Evolutionary conservation across 1,139 yeast species (phyloP), one percentile per base, ranked within the genome.

Genomic region (Trichomonascaceae sp.): DNA sequence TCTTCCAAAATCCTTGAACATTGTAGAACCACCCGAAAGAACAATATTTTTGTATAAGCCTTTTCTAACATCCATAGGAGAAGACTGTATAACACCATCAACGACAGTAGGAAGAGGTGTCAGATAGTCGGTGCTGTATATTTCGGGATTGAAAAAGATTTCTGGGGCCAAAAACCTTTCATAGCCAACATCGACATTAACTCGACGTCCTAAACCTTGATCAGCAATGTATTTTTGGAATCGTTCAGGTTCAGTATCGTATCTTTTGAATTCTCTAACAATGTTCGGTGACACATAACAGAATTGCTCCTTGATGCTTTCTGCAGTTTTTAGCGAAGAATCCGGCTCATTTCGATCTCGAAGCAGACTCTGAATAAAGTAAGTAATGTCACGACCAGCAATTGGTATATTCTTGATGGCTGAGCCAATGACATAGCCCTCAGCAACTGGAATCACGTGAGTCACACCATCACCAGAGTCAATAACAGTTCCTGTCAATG

Each of bases 401-500:
- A 93, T 85, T 54, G 99, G 99, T 58, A 93, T 90, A 70, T 93
- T 91, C 69, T 95, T 93, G 69, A 93, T 93, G 48, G 98, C 96
- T 13, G 96, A 84, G 8, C 98, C 99, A 70, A 93, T 93, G 45
- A 95, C 99, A 68, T 93, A 93, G 54, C 99, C 99, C 74, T 93
- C 99, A 20, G 99, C 99, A 44, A 93, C 99, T 12, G 99, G 99
- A 58, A 95, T 93, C 53, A 93, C 99, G 71, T 93, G 99, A 9
- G 99, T 93, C 2, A 93, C 96, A 75, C 96, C 96, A 67, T 89
- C 96, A 72, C 96, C 99, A 6, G 96, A 86, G 70, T 93, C 99
- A 66, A 93, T 91, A 57, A 93, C 99, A 0, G 99, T 93, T 71
- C 99, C 99, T 15, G 99, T 93, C 64, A 93, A 78, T 1, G 98